phyloP scores from a whole-genome alignment of 768 basidiomycete species.

The Phanerochaete sordida region DNA sequence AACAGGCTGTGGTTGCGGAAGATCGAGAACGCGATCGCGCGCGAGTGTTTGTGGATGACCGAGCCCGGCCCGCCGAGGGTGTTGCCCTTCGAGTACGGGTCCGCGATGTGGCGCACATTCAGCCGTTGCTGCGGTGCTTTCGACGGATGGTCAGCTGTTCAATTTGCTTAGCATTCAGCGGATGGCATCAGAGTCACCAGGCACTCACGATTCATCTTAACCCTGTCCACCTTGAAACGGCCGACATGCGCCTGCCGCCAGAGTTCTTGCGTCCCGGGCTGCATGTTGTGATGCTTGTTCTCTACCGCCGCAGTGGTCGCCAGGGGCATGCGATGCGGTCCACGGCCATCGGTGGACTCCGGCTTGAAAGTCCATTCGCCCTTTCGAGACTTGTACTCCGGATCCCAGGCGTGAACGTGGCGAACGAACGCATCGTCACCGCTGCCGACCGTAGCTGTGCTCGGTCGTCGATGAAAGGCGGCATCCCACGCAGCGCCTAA shows the following conservation, averaged over 20 bases:
- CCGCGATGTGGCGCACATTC: conserved; percentile 53
- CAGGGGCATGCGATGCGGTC: conserved; percentile 15
- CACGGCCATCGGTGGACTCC: conserved; percentile 41
- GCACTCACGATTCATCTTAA: conserved; percentile 26
- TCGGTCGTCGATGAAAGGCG: conserved; percentile 24
- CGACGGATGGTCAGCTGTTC: conserved; percentile 39
- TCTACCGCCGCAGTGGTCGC: conserved; percentile 13
- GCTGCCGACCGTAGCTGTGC: conserved; percentile 29
- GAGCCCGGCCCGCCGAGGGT: conserved; percentile 53
- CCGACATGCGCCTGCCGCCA: conserved; percentile 68
- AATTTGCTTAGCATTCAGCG: conserved; percentile 3
- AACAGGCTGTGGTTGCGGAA: conserved; percentile 54
- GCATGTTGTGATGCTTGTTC: conserved; percentile 32
- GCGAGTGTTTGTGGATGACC: conserved; percentile 81
- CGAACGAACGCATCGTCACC: conserved; percentile 38
- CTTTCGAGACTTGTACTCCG: conserved; percentile 39
- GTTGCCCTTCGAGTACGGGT: conserved; percentile 40
- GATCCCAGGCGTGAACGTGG: conserved; percentile 35
- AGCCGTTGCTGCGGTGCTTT: conserved; percentile 70
- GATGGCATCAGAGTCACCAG: neutral
- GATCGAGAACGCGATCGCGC: conserved; percentile 75
- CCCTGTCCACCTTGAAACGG: conserved; percentile 56
- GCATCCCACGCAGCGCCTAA: conserved; percentile 11
- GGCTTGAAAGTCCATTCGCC: conserved; percentile 57
- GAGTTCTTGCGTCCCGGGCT: conserved; percentile 51